Evolutionary conservation across 2,329 filamentous ascomycete species (phyloP).

Genomic region (Penicillium expansum): DNA sequence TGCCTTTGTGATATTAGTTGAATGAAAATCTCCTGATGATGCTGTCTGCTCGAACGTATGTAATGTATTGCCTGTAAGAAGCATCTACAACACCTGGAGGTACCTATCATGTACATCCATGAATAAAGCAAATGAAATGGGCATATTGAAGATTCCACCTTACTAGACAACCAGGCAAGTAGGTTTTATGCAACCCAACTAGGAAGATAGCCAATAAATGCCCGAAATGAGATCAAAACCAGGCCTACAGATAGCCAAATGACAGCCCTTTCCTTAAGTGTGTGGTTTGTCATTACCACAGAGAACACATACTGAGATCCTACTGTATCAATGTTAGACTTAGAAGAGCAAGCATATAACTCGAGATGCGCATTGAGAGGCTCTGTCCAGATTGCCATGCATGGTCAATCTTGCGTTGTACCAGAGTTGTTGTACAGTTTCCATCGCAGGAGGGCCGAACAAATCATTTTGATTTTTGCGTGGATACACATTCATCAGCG

Average conservation of each 20-base stretch:
- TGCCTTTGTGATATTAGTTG: neutral
- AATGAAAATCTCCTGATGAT: neutral
- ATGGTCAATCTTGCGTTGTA: slow-evolving; percentile 8
- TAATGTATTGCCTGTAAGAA: neutral
- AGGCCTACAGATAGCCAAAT: neutral
- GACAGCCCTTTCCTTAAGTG: neutral
- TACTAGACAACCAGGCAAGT: neutral
- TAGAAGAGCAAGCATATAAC: slow-evolving; percentile 11
- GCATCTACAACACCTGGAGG: neutral
- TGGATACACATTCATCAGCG: slow-evolving; percentile 42
- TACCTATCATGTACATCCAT: neutral
- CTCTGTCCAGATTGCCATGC: slow-evolving; percentile 16
- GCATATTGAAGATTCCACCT: neutral
- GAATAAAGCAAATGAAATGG: neutral
- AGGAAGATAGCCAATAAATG: neutral
- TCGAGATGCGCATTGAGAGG: slow-evolving; percentile 14
- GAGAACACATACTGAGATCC: neutral
- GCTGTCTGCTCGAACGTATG: neutral
- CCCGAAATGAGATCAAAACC: neutral
- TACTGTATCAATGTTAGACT: neutral
- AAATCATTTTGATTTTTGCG: slow-evolving; percentile 40
- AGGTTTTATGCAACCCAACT: neutral
- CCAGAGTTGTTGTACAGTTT: slow-evolving; percentile 27
- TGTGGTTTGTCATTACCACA: neutral
- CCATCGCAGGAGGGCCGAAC: slow-evolving; percentile 33